These are phyloP conservation scores for Chalciporus piperatus DNA, from an alignment of 768 basidiomycete species.

Conservation along the genomic window DNA sequence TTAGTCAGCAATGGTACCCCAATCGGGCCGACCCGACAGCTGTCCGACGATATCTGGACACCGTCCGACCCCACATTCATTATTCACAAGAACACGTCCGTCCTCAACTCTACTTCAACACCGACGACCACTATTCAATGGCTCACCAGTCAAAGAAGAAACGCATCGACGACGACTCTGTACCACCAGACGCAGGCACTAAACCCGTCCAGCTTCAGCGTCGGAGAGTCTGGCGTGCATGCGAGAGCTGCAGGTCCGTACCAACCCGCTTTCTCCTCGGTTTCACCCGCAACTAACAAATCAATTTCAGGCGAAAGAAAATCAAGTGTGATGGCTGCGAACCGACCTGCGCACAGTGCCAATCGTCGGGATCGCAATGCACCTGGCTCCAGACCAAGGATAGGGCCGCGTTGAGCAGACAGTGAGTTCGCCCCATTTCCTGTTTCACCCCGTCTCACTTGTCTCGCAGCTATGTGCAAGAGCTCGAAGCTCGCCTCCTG, in stretches of 20 bases:
- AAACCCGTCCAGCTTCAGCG: conserved; percentile 80
- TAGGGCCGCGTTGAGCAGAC: conserved; percentile 83
- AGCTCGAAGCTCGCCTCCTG: conserved; percentile 81
- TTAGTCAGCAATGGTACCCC: conserved; percentile 32
- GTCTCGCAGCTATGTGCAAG: conserved; percentile 75
- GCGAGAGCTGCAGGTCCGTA: conserved; percentile 81
- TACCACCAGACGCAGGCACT: conserved; percentile 51
- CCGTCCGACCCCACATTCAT: conserved; percentile 18
- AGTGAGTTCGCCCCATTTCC: conserved; percentile 49
- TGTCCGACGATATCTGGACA: conserved; percentile 34
- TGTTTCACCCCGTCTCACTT: conserved; percentile 12
- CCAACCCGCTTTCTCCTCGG: conserved; percentile 1
- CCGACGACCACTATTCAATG: conserved; percentile 48
- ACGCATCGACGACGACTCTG: conserved; percentile 55
- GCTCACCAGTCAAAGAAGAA: conserved; percentile 74
- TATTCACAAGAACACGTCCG: conserved; percentile 17
- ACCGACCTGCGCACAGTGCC: conserved; percentile 82
- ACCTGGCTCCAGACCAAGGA: conserved; percentile 92
- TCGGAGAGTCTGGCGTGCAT: conserved; percentile 82
- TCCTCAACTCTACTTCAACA: conserved; percentile 26
- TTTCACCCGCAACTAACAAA: conserved; percentile 16
- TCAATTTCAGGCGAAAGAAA: conserved; percentile 71
- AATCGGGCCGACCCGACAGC: conserved; percentile 36
- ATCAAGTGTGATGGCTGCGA: conserved; percentile 91
- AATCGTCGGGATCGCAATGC: conserved; percentile 70